Base-by-base conservation (phyloP, 768 basidiomycete genomes). In the Cyathus striatus region DNA sequence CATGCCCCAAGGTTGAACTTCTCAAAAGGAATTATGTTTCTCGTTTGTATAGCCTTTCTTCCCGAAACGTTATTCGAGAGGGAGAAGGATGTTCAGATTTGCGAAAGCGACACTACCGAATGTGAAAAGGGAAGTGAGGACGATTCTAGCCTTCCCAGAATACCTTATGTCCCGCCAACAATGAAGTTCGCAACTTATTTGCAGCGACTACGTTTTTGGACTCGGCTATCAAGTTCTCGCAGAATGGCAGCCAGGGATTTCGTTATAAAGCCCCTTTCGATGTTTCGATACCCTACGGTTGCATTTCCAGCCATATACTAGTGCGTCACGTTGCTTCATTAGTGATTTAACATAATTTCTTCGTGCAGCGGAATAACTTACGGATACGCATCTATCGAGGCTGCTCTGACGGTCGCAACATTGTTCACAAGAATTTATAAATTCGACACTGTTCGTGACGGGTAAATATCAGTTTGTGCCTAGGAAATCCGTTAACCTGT, bases 41-140 rank as follows among this genome's bases (percentile, higher is more conserved):
- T 60, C 16, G 45, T 67, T 17, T 62, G 63, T 41, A 40, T 68
- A 18, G 58, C 68, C 43, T 57, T 66, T 23, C 58, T 70, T 50
- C 71, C 71, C 5, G 71, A 73, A 49, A 73, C 71, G 1, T 42
- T 69, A 9, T 71, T 63, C 47, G 56, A 63, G 41, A 56, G 67
- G 37, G 54, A 56, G 16, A 40, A 47, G 2, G 43, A 51, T 23
- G 43, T 42, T n/a, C 45, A 33, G 20, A 51, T 49, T 16, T 34
- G 45, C 14, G 30, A 39, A 27, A 17, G 46, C 13, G 23, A 45
- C 9, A 49, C 48, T 12, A 46, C 48, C 34, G 40, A 42, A 38
- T 25, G 20, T 18, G 48, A 46, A 5, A 48, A 52, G 25, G 35
- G 40, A 30, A 30, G 16, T 10, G 27, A 30, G 16, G 16, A 30